Conservation (phyloP, 768 basidiomycete species). For the Mycena rebaudengoi region DNA sequence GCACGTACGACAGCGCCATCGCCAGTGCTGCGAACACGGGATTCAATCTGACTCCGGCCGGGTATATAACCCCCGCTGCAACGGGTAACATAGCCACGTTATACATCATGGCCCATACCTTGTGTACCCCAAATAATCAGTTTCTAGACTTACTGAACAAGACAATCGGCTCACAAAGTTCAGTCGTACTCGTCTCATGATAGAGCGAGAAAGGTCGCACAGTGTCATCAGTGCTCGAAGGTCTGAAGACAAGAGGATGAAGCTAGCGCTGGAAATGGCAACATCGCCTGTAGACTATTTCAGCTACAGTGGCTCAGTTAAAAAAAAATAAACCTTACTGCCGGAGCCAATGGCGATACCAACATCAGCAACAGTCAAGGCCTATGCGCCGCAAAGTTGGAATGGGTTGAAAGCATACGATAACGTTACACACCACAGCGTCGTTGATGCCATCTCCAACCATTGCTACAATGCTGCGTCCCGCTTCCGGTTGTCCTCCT, state of each 20-base stretch:
- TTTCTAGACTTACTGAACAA: background rate
- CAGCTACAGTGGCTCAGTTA: slow-evolving; percentile 12
- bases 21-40: slow-evolving; percentile 86
- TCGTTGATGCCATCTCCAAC: slow-evolving; percentile 75
- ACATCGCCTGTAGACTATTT: slow-evolving; percentile 60
- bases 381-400: slow-evolving; percentile 31
- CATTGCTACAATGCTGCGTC: slow-evolving; percentile 59
- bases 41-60: slow-evolving; percentile 67
- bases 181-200: slow-evolving; percentile 74
- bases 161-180: slow-evolving; percentile 66
- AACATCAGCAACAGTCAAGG: slow-evolving; percentile 65
- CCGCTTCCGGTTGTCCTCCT: slow-evolving; percentile 43
- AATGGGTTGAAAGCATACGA: background rate
- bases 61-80: slow-evolving; percentile 82
- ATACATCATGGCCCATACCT: slow-evolving; percentile 76
- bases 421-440: slow-evolving; percentile 48
- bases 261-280: slow-evolving; percentile 81
- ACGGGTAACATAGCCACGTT: slow-evolving; percentile 75
- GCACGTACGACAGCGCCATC: slow-evolving; percentile 80
- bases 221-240: slow-evolving; percentile 68
- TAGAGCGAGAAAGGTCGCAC: slow-evolving; percentile 66
- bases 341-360: slow-evolving; percentile 75
- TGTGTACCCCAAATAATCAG: slow-evolving; percentile 1
- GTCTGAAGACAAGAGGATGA: slow-evolving; percentile 78
- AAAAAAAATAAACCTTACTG: slow-evolving; percentile 53